Conservation (phyloP, 75 land plant species). For the Sequoiadendron giganteum region DNA sequence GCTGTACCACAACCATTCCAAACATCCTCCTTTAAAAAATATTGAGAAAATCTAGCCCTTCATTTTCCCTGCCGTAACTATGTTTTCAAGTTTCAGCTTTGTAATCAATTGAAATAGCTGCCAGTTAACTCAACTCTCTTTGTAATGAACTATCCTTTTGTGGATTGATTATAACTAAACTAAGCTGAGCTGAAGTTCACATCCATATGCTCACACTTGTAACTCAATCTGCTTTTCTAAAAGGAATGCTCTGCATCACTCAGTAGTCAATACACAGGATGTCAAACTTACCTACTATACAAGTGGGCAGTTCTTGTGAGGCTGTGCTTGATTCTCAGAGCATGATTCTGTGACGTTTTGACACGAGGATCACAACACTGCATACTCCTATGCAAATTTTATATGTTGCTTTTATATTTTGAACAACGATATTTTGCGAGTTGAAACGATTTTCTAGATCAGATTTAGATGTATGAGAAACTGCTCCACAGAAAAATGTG, state of each 20-base stretch:
- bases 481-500: too few species aligned
- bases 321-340: conserved; percentile 63
- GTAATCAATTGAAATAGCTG: too few species aligned
- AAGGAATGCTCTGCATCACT: conserved; percentile 6
- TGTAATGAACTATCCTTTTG: too few species aligned
- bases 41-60: too few species aligned
- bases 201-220: not conserved
- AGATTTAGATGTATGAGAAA: conserved; percentile 11
- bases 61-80: too few species aligned
- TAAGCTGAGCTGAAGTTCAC: not conserved
- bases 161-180: not conserved
- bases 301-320: conserved; percentile 53
- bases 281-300: not conserved
- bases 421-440: not conserved
- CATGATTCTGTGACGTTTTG: too few species aligned
- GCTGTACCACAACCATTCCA: not conserved
- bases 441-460: conserved; percentile 44
- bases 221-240: not conserved
- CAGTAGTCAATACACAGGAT: not conserved
- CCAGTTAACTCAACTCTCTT: too few species aligned
- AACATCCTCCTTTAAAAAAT: too few species aligned
- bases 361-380: not conserved
- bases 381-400: not conserved
- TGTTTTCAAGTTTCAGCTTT: too few species aligned
- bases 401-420: not conserved